Conservation (phyloP, 225 moss, liverwort and hornwort genomes). For the Marchantia paleacea region DNA sequence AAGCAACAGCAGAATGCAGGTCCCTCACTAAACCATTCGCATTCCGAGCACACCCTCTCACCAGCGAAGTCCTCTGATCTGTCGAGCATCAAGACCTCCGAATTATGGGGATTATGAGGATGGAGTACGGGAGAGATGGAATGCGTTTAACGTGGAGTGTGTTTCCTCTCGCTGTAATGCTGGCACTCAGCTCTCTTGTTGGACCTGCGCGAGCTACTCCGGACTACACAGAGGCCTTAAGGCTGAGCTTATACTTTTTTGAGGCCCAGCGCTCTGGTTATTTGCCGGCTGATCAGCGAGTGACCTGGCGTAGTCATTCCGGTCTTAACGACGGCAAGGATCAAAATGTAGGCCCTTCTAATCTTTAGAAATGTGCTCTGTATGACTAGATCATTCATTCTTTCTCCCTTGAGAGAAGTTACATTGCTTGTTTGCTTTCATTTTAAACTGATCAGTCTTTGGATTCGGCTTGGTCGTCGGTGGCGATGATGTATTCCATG, state of each 20-base stretch:
- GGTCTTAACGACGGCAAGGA: constrained; percentile 41
- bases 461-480: neutral
- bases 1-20: neutral
- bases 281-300: constrained; percentile 41
- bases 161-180: neutral
- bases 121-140: constrained; percentile 4
- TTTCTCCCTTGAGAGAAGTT: neutral
- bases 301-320: constrained; percentile 41
- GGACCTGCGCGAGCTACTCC: neutral
- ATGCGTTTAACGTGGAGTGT: neutral
- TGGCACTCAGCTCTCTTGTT: constrained; percentile 5
- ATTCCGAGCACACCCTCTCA: constrained; percentile 7
- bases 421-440: neutral
- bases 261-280: constrained; percentile 44
- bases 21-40: neutral
- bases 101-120: neutral
- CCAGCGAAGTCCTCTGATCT: neutral
- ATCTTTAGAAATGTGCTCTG: neutral
- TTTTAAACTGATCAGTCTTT: neutral
- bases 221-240: constrained; percentile 38
- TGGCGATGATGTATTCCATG: neutral
- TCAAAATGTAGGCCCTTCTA: constrained; percentile 19
- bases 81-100: neutral
- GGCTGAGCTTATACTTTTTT: neutral
- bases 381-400: neutral